A percentile compares a stretch with the other conserved stretches of the same genome.
Evolutionary conservation across 257 asterid species (phyloP).

Genomic region (Primulina eburnea): DNA sequence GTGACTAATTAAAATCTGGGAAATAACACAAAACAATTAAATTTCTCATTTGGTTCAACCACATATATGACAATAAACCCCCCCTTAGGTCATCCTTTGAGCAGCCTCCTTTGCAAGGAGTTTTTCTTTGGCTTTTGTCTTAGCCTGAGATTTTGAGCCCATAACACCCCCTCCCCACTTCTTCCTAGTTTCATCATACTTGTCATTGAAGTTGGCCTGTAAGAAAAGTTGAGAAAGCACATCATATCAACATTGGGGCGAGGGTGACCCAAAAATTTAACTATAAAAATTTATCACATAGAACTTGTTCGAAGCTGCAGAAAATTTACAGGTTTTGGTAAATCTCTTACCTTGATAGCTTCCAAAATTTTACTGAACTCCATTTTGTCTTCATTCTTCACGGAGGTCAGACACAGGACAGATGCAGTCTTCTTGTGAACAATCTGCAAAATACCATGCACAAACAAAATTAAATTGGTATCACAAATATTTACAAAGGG

Average conservation of each 20-base stretch:
- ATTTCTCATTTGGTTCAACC: not conserved
- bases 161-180: slow-evolving; percentile 69
- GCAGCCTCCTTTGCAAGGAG: too few relatives aligned
- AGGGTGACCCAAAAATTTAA: too few relatives aligned
- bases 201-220: slow-evolving; percentile 57
- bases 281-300: too few relatives aligned
- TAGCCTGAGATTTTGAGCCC: slow-evolving; percentile 62
- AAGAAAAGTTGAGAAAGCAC: not conserved
- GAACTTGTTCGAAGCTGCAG: too few relatives aligned
- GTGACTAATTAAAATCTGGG: not conserved
- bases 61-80: too few relatives aligned
- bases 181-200: slow-evolving; percentile 51
- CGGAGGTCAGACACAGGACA: slow-evolving; percentile 52
- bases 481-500: not conserved
- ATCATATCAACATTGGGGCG: too few relatives aligned
- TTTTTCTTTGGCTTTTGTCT: slow-evolving; percentile 39
- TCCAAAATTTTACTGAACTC: slow-evolving; percentile 53
- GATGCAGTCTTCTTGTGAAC: slow-evolving; percentile 53
- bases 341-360: slow-evolving; percentile 41
- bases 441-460: slow-evolving; percentile 28
- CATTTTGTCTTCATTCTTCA: slow-evolving; percentile 49
- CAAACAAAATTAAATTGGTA: not conserved
- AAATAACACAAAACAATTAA: not conserved
- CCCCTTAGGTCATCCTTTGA: too few relatives aligned
- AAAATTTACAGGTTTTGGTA: too few relatives aligned